These are phyloP conservation scores for Suhomyces choctaworum DNA, from an alignment of 1,139 yeast genomes.

Conservation along the genomic window DNA sequence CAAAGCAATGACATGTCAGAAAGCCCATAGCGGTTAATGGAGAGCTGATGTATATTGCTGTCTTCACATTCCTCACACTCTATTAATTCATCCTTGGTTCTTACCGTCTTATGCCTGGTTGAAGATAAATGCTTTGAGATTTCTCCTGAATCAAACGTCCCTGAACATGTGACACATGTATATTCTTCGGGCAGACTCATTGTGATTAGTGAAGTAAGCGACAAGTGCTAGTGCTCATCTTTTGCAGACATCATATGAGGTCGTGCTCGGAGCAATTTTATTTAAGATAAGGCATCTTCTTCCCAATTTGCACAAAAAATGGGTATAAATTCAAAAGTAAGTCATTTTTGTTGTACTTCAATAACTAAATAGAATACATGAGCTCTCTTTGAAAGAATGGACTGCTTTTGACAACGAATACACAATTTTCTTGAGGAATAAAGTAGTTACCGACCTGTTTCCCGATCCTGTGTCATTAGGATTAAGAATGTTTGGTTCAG, in stretches of 20 bases:
- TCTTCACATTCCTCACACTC: constrained; percentile 61
- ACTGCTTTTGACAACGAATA: no score
- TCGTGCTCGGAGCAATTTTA: no score
- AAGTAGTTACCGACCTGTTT: no score
- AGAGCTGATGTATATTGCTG: constrained; percentile 54
- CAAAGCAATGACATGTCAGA: constrained; percentile 56
- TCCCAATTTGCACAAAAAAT: no score
- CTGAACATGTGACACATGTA: constrained; percentile 36
- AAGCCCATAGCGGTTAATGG: constrained; percentile 54
- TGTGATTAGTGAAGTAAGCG: neutral
- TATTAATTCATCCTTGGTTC: constrained; percentile 41
- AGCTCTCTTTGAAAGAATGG: no score
- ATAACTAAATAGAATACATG: no score
- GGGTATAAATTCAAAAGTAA: no score
- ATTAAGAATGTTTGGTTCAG: no score
- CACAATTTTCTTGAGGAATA: no score
- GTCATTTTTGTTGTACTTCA: no score
- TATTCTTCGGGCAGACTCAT: constrained; percentile 11
- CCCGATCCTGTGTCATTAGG: no score
- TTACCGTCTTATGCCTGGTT: constrained; percentile 55
- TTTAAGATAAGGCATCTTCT: no score
- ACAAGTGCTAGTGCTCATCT: neutral
- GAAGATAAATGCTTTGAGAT: constrained; percentile 49
- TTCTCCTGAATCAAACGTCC: constrained; percentile 18
- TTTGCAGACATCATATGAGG: constrained; percentile 3